Evolutionary conservation across 345 rosid species (phyloP).

Genomic region (Salix viminalis): DNA sequence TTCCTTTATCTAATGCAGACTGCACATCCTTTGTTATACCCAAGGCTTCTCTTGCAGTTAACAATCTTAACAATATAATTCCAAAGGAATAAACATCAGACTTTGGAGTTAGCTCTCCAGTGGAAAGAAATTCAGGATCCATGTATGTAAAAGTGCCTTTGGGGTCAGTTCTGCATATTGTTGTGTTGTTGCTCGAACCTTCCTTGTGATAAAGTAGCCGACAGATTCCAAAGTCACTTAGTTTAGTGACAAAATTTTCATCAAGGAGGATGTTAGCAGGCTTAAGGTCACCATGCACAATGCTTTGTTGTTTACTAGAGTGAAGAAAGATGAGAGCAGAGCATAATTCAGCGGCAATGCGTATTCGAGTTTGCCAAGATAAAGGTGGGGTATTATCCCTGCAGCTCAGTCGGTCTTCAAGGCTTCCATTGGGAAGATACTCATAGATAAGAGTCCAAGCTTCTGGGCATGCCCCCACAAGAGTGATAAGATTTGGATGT

Average conservation of each 20-base stretch:
- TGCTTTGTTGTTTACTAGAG: constrained; percentile 67
- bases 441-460: constrained; percentile 77
- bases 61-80: constrained; percentile 58
- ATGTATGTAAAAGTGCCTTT: constrained; percentile 67
- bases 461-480: constrained; percentile 88
- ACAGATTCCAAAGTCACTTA: constrained; percentile 81
- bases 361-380: constrained; percentile 83
- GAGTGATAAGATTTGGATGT: constrained; percentile 84
- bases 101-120: constrained; percentile 75
- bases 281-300: constrained; percentile 86
- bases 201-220: constrained; percentile 36
- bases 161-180: constrained; percentile 50
- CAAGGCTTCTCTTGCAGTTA: constrained; percentile 67
- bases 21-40: constrained; percentile 69
- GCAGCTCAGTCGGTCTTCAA: constrained; percentile 86
- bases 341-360: constrained; percentile 77
- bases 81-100: constrained; percentile 92
- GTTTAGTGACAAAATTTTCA: constrained; percentile 66
- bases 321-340: constrained; percentile 85
- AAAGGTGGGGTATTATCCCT: constrained; percentile 68
- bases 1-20: constrained; percentile 53
- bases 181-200: constrained; percentile 30
- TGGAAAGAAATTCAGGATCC: constrained; percentile 73
- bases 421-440: constrained; percentile 84
- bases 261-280: constrained; percentile 86